These are phyloP conservation scores for Metschnikowia borealis DNA, from an alignment of 805 yeast genomes.

Conservation along the genomic window DNA sequence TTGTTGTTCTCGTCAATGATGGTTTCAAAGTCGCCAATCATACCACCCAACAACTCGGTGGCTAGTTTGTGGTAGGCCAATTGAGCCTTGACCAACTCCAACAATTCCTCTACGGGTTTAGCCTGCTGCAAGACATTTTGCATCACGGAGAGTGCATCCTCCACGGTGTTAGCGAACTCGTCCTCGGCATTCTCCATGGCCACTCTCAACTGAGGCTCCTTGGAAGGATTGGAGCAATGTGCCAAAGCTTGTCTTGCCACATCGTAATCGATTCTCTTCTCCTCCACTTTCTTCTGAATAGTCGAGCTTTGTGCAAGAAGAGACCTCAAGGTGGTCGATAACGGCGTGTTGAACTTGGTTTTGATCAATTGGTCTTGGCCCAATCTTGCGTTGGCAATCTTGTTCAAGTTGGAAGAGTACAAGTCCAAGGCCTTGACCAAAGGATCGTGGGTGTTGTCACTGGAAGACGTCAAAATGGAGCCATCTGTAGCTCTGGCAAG, in stretches of 20 bases:
- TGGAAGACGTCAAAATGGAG: constrained; percentile 38
- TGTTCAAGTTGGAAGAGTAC: constrained; percentile 65
- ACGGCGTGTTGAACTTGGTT: constrained; percentile 63
- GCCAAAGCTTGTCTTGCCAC: constrained; percentile 56
- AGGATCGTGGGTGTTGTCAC: constrained; percentile 42
- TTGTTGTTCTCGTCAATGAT: constrained; percentile 47
- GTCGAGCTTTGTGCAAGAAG: constrained; percentile 59
- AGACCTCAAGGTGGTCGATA: constrained; percentile 57
- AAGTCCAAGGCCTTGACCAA: constrained; percentile 61
- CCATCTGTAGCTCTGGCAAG: constrained; percentile 69
- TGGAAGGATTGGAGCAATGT: constrained; percentile 40
- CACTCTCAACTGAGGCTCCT: constrained; percentile 69
- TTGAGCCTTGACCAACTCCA: constrained; percentile 73
- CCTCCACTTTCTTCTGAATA: constrained; percentile 71
- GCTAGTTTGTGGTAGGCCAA: constrained; percentile 77
- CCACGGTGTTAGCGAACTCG: constrained; percentile 84
- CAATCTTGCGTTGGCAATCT: constrained; percentile 76
- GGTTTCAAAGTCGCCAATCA: constrained; percentile 60
- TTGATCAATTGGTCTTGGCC: constrained; percentile 76
- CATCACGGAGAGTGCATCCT: constrained; percentile 80
- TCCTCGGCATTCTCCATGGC: constrained; percentile 83
- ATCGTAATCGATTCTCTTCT: constrained; percentile 75
- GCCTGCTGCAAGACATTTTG: constrained; percentile 72
- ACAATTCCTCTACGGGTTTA: constrained; percentile 61
- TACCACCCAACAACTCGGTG: constrained; percentile 56